These are phyloP conservation scores for Ustilago xerochloae DNA, from an alignment of 1,284 basidiomycete species.

Conservation along the genomic window DNA sequence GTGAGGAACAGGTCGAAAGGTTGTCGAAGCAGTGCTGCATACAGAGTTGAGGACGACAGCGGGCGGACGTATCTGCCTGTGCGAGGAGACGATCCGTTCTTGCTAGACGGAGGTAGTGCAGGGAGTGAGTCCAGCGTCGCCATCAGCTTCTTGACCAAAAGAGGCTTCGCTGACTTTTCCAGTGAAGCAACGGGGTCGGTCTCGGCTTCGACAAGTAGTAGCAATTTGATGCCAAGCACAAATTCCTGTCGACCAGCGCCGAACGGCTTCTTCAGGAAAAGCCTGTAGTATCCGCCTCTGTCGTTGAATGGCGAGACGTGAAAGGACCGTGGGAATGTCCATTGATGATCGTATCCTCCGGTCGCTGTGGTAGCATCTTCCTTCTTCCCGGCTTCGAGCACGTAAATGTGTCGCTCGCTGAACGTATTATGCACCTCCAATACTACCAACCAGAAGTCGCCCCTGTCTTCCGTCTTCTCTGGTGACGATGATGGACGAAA, in stretches of 20 bases:
- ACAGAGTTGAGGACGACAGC: conserved; percentile 71
- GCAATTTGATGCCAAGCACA: conserved; percentile 37
- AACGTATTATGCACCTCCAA: conserved; percentile 85
- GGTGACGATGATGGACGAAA: conserved; percentile 72
- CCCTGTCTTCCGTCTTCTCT: conserved; percentile 8
- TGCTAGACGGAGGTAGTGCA: not conserved
- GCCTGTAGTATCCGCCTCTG: conserved; percentile 76
- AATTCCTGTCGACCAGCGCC: not conserved
- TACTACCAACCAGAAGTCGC: conserved; percentile 71
- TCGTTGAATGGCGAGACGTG: conserved; percentile 86
- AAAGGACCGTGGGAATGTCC: conserved; percentile 79
- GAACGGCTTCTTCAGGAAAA: conserved; percentile 53
- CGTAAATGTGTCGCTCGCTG: conserved; percentile 77
- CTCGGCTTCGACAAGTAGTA: conserved; percentile 47
- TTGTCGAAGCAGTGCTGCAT: conserved; percentile 70
- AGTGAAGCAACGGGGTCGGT: not conserved
- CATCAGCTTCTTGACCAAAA: conserved; percentile 70
- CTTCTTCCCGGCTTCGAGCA: conserved; percentile 69
- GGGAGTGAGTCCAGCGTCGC: conserved; percentile 72
- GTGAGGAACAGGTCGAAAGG: conserved; percentile 76
- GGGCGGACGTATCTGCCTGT: conserved; percentile 60
- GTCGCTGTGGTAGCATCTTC: conserved; percentile 67
- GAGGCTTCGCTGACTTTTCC: not conserved
- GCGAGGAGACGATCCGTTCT: not conserved
- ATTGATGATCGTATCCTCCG: conserved; percentile 74